Percentiles rank a stretch among this genome's conserved stretches.
Conservation (phyloP, 2,329 filamentous ascomycete genomes). For the Periglandula ipomoeae region DNA sequence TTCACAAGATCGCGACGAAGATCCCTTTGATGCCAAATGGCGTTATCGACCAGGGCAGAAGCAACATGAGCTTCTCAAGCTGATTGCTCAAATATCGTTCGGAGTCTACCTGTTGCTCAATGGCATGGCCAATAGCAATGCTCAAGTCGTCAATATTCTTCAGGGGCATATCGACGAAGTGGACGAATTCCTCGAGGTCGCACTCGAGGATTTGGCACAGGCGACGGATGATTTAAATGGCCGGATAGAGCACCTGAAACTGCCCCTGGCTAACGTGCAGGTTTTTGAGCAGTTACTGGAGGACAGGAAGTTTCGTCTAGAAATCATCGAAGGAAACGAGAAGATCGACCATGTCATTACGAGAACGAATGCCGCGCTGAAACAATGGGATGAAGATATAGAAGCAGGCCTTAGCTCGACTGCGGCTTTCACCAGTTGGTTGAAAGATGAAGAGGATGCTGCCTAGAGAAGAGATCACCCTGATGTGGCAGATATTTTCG, state of each 20-base stretch:
- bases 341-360: constrained; percentile 83
- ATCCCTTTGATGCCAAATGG: constrained; percentile 67
- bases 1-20: constrained; percentile 57
- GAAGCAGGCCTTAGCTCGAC: constrained; percentile 68
- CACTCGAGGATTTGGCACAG: constrained; percentile 74
- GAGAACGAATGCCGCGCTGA: constrained; percentile 67
- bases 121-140: constrained; percentile 77
- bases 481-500: constrained; percentile 62
- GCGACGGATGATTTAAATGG: constrained; percentile 72
- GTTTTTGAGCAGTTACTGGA: constrained; percentile 84
- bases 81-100: constrained; percentile 87
- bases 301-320: constrained; percentile 70
- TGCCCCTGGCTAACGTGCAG: constrained; percentile 73
- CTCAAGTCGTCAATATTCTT: constrained; percentile 79
- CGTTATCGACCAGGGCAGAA: constrained; percentile 64
- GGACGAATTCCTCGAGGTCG: constrained; percentile 80
- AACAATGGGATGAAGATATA: constrained; percentile 71
- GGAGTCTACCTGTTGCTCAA: constrained; percentile 82
- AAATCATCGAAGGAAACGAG: constrained; percentile 80
- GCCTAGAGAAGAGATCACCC: constrained; percentile 53
- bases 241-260: constrained; percentile 67
- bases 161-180: constrained; percentile 91
- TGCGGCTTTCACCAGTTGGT: constrained; percentile 66
- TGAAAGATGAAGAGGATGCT: constrained; percentile 55
- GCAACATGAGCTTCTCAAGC: constrained; percentile 82